Base-by-base conservation (phyloP, 768 basidiomycete genomes). In the Suillus bovinus region DNA sequence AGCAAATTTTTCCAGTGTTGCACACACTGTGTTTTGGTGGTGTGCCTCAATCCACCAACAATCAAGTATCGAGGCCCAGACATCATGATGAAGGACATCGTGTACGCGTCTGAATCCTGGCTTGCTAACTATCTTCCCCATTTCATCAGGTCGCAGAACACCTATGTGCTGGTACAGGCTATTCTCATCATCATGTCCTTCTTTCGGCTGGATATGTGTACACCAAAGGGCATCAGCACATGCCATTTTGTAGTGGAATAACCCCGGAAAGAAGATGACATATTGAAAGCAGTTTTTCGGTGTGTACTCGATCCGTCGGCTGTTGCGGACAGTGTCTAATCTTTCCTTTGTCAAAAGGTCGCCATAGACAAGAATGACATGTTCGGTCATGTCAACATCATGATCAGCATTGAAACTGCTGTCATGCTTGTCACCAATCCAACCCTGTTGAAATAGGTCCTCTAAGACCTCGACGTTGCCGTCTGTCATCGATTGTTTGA, bases 61-160 rank as follows among this genome's bases (percentile, higher is more conserved):
- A 39, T 79, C 69, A 9, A 80, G 66, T 11, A 66, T 52, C 0
- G 59, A 16, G 2, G 66, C 74, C 27, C 66, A 72, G 0, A 74
- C 72, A 16, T 58, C 64, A 58, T 81, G 71, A 2, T 59, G 42
- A 17, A 80, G 74, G 0, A 77, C 42, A 29, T 81, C 69, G 38
- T 82, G 79, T 71, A 78, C 78, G 4, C 65, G 44, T 0, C 72
- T 66, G 61, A 80, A 81, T 0, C 74, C 74, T 0, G 78, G 79
- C 20, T 78, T 77, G 1, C 66, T 55, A 13, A 50, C 65, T 52
- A 76, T 72, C 44, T 73, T 78, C 0, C 66, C 70, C 1, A 70
- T 77, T 62, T 79, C 73, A n/a, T 70, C 69, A 7, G 74, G 77
- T 0, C 69, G 69, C 5, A 77, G 39, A 0, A 57, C 31, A 7